Conservation (phyloP, 495 filamentous ascomycete species). For the Aspergillus baeticus region DNA sequence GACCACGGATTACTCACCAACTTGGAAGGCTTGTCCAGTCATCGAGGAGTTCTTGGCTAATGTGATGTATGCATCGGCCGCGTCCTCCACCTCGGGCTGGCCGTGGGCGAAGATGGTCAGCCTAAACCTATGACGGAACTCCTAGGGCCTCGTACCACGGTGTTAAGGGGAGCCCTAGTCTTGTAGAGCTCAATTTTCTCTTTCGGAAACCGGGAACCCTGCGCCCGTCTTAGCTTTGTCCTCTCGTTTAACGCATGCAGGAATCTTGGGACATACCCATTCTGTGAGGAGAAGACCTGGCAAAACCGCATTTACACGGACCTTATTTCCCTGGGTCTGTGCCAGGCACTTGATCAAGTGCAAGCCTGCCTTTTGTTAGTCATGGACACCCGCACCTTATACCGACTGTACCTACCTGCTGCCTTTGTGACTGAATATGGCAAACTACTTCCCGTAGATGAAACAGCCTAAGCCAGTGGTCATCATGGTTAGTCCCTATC, state of each 20-base stretch:
- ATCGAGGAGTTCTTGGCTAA: slow-evolving; percentile 56
- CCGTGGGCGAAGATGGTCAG: slow-evolving; percentile 13
- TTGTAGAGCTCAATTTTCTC: slow-evolving; percentile 39
- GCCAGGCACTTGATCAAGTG: slow-evolving; percentile 76
- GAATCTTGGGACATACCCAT: slow-evolving; percentile 52
- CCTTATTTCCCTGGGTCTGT: slow-evolving; percentile 60
- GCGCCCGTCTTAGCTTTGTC: slow-evolving; percentile 2
- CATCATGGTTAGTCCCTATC: background rate
- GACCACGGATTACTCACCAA: slow-evolving; percentile 39
- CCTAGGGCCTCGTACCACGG: slow-evolving; percentile 31
- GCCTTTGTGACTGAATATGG: slow-evolving; percentile 68
- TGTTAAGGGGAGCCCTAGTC: slow-evolving; percentile 41
- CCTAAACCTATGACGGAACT: background rate
- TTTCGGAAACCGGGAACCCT: slow-evolving; percentile 48
- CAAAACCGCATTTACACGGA: slow-evolving; percentile 65
- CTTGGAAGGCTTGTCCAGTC: slow-evolving; percentile 53
- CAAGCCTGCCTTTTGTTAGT: slow-evolving; percentile 38
- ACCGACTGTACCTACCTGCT: slow-evolving; percentile 37
- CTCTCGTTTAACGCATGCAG: background rate
- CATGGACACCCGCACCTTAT: background rate
- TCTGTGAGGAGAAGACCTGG: slow-evolving; percentile 71
- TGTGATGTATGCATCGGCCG: slow-evolving; percentile 50
- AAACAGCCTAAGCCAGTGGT: slow-evolving; percentile 35
- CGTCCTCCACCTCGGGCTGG: slow-evolving; percentile 56
- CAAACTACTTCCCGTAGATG: slow-evolving; percentile 55